Evolutionary conservation across 2,329 filamentous ascomycete species (phyloP).

Genomic region (Fusarium incarnatum): DNA sequence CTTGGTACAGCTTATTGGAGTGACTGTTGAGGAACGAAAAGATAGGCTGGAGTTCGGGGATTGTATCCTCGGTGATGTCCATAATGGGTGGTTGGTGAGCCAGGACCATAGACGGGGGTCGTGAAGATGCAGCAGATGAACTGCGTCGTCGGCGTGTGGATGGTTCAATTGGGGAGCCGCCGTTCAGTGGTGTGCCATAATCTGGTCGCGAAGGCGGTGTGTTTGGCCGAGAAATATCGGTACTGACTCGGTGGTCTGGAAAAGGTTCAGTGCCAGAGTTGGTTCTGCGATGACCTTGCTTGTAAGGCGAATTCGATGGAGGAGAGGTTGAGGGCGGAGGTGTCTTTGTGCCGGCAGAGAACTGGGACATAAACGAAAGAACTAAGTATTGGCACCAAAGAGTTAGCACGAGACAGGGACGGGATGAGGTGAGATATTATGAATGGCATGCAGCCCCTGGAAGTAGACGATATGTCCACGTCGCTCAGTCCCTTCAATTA

Average conservation of each 20-base stretch:
- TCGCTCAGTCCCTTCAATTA: slow-evolving; percentile 29
- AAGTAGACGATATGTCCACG: slow-evolving; percentile 5
- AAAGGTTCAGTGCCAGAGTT: slow-evolving; percentile 50
- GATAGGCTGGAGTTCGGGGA: slow-evolving; percentile 93
- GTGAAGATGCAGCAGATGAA: slow-evolving; percentile 56
- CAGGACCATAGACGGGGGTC: slow-evolving; percentile 87
- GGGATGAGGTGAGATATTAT: slow-evolving; percentile 46
- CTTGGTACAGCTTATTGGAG: slow-evolving; percentile 95
- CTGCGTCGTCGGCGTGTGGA: slow-evolving; percentile 60
- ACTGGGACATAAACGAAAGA: slow-evolving; percentile 88
- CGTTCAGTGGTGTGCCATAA: slow-evolving; percentile 57
- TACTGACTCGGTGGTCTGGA: slow-evolving; percentile 50
- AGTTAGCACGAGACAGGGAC: slow-evolving; percentile 40
- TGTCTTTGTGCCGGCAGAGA: slow-evolving; percentile 67
- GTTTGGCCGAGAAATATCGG: slow-evolving; percentile 53
- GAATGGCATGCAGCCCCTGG: slow-evolving; percentile 35
- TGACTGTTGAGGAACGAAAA: slow-evolving; percentile 96
- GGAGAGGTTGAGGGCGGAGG: slow-evolving; percentile 60
- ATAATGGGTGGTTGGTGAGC: slow-evolving; percentile 87
- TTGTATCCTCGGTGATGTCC: slow-evolving; percentile 85
- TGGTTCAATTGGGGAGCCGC: slow-evolving; percentile 57
- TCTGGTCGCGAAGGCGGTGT: slow-evolving; percentile 56
- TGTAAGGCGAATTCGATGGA: slow-evolving; percentile 51
- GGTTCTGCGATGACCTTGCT: slow-evolving; percentile 49
- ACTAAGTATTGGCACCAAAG: slow-evolving; percentile 63